A percentile compares a stretch with the other conserved stretches of the same genome.
Conservation (phyloP, 495 filamentous ascomycete species). For the Achaetomiella virescens region DNA sequence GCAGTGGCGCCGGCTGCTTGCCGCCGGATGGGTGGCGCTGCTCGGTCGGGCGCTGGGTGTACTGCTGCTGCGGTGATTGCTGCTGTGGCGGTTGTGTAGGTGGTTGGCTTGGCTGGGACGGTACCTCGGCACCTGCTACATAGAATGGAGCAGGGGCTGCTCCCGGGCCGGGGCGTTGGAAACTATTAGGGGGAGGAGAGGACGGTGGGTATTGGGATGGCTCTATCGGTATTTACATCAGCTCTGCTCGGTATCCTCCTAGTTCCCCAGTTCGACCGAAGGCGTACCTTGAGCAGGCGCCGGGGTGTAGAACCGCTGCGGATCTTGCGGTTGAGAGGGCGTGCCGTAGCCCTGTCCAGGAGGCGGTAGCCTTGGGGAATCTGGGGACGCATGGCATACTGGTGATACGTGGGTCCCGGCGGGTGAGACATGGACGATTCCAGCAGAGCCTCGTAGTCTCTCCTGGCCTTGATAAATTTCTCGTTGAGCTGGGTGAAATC, state of each 20-base stretch:
- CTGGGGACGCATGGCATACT: constrained; percentile 60
- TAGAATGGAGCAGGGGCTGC: constrained; percentile 39
- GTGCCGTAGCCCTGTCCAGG: constrained; percentile 25
- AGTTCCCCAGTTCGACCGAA: constrained; percentile 25
- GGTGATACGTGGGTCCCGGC: constrained; percentile 56
- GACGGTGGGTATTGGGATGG: constrained; percentile 38
- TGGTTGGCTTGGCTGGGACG: constrained; percentile 27
- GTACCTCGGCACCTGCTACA: constrained; percentile 41
- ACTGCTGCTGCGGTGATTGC: constrained; percentile 27
- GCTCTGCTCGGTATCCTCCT: constrained; percentile 12
- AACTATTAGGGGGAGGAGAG: constrained; percentile 41
- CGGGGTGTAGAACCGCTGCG: constrained; percentile 66
- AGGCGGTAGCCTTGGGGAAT: constrained; percentile 54
- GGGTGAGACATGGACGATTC: constrained; percentile 93
- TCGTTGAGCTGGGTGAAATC: constrained; percentile 98
- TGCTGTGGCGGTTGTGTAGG: constrained; percentile 31
- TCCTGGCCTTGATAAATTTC: constrained; percentile 96
- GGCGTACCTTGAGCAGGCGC: constrained; percentile 38
- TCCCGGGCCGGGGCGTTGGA: constrained; percentile 35
- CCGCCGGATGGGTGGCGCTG: constrained; percentile 35
- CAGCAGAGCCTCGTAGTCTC: constrained; percentile 92
- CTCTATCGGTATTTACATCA: constrained; percentile 30
- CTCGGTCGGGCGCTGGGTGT: constrained; percentile 29
- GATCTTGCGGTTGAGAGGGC: constrained; percentile 53
- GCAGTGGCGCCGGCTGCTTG: constrained; percentile 43